Evolutionary conservation across 1,284 basidiomycete species (phyloP).

Genomic region (Melampsora medusae): DNA sequence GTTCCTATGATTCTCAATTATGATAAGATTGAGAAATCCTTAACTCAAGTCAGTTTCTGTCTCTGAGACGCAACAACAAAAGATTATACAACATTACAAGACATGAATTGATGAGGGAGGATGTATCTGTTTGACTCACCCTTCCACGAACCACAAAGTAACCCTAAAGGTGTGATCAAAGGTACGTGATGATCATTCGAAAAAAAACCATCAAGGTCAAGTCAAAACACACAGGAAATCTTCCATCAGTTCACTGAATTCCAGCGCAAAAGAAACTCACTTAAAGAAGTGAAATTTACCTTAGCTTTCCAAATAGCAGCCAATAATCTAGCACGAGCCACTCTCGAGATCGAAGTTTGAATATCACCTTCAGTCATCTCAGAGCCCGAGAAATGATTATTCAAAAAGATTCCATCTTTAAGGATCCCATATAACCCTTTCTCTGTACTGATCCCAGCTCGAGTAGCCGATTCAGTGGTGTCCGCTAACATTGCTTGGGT

Average conservation of each 20-base stretch:
- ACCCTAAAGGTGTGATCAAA: not conserved
- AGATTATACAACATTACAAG: not conserved
- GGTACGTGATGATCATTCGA: not conserved
- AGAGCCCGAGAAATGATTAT: constrained; percentile 31
- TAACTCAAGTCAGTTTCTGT: not conserved
- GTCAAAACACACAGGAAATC: not conserved
- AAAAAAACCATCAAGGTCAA: not conserved
- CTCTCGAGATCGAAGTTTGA: constrained; percentile 11
- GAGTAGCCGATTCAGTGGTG: constrained; percentile 8
- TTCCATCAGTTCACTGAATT: not conserved
- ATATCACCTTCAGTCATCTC: constrained; percentile 36
- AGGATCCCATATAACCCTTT: constrained; percentile 36
- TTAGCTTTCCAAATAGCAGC: constrained; percentile 43
- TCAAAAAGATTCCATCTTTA: constrained; percentile 38
- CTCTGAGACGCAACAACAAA: not conserved
- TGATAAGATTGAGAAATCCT: not conserved
- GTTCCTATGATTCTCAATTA: not conserved
- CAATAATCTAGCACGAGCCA: constrained; percentile 27
- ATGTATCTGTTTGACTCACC: not conserved
- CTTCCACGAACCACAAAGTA: constrained; percentile 32
- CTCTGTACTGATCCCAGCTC: constrained; percentile 38
- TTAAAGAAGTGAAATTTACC: not conserved
- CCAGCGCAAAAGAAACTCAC: not conserved
- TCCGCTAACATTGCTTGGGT: constrained; percentile 2
- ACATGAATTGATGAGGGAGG: not conserved